Evolutionary conservation across 169 alveolate species (phyloP), one percentile per base, ranked within the genome.

Genomic region (Plasmodium relictum): DNA sequence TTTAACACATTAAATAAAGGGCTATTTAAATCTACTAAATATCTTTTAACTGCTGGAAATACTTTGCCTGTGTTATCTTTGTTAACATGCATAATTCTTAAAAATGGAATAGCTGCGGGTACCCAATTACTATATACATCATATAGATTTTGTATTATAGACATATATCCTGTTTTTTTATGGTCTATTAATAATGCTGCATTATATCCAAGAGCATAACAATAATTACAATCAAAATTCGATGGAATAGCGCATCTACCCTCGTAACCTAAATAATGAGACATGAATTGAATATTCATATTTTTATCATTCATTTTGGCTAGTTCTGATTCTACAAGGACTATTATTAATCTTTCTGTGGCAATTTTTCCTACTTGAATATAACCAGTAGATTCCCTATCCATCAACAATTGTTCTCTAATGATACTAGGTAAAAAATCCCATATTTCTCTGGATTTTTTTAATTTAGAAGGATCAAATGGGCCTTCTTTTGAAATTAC

Each of bases 361-460:
- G 99, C 99, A 39, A 99, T 98, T 92, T 98, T 97, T n/a, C 99
- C 99, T 22, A 99, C 99, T 94, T 97, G 97, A 7, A 99, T 99
- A 89, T 98, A 98, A 12, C 99, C 99, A 66, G 98, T 99, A 6
- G 99, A 99, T 90, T 98, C 99, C 70, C 99, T 95, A 93, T 98
- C 99, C 88, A 98, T 94, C 54, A 98, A 94, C 18, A 99, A 95
- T 93, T 98, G 98, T 58, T 98, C 99, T 6, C 98, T 96, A 31
- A 98, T 98, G 63, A 94, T 91, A 61, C 93, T 96, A 1, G 99
- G 99, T 83, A 96, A 92, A 58, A 89, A 93, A 48, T 94, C 96
- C 95, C 98, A 95, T 3, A 96, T 93, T 44, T 88, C 91, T 31
- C 89, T 93, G n/a, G 96, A 94, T 37, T 87, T 86, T 22, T 78